Conservation (phyloP, 169 alveolate species). For the Cryptosporidium meleagridis region DNA sequence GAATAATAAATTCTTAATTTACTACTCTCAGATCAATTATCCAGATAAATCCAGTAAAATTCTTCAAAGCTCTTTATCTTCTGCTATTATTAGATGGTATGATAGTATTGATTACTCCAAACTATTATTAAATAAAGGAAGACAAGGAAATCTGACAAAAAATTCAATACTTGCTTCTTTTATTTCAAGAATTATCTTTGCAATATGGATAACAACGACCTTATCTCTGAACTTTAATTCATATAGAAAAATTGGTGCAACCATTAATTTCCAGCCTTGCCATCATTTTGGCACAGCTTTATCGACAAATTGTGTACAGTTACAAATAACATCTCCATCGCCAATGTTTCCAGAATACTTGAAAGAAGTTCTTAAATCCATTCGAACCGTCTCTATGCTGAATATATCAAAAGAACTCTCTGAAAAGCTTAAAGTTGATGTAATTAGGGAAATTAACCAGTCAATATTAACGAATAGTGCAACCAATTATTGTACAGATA, state of each 20-base stretch:
- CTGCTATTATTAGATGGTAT: constrained; percentile 68
- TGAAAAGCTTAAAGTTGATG: neutral
- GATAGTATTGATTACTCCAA: constrained; percentile 47
- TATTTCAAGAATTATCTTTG: constrained; percentile 34
- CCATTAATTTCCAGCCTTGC: constrained; percentile 61
- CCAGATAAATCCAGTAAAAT: constrained; percentile 18
- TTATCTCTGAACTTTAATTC: constrained; percentile 10
- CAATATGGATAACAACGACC: constrained; percentile 39
- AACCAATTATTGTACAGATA: constrained; percentile 34
- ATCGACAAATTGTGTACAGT: constrained; percentile 44
- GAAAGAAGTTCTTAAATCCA: constrained; percentile 9
- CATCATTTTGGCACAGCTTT: constrained; percentile 47
- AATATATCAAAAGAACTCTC: constrained; percentile 43
- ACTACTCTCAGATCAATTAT: constrained; percentile 35
- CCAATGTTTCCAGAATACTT: constrained; percentile 58
- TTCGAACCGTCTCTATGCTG: constrained; percentile 24
- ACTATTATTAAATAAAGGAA: neutral
- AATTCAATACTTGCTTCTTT: constrained; percentile 12
- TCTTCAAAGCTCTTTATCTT: constrained; percentile 56
- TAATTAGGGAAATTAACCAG: constrained; percentile 13
- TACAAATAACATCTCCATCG: constrained; percentile 53
- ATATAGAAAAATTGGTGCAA: constrained; percentile 61
- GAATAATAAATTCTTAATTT: constrained; percentile 9
- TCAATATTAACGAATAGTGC: neutral
- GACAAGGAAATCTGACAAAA: neutral